These are phyloP conservation scores for Cladosporium halotolerans DNA, from an alignment of 2,329 filamentous ascomycete genomes.

Conservation along the genomic window DNA sequence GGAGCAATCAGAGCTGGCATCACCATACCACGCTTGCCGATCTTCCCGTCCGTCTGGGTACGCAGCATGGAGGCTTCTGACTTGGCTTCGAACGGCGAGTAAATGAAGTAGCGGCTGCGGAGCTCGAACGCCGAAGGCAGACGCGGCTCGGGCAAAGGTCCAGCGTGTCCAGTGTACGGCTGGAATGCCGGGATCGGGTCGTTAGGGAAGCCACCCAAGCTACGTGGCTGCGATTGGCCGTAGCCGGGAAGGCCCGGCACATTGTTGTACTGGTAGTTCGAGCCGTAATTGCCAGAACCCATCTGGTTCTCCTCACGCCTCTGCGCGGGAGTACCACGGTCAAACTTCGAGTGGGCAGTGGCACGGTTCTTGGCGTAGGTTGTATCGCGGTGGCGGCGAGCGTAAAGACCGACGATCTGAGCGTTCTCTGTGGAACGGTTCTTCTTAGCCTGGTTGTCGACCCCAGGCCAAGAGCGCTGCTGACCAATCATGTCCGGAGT, in stretches of 20 bases:
- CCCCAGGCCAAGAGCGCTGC: conserved; percentile 68
- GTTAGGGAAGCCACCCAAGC: no score
- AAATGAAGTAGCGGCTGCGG: no score
- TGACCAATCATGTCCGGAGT: conserved; percentile 50
- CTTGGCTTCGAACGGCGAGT: neutral
- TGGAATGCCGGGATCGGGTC: no score
- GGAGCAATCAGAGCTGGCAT: neutral
- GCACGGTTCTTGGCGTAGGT: no score
- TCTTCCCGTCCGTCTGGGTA: neutral
- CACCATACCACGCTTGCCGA: neutral
- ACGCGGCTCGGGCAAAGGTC: no score
- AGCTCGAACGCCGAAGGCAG: no score
- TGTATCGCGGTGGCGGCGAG: conserved; percentile 49
- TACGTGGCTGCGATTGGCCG: neutral
- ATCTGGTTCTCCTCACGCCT: conserved; percentile 24
- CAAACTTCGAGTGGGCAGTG: conserved; percentile 64
- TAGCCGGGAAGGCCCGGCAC: neutral
- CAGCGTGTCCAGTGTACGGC: no score
- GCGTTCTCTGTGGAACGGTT: conserved; percentile 83
- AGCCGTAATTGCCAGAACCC: neutral
- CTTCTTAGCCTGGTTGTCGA: conserved; percentile 83
- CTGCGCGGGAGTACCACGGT: conserved; percentile 61
- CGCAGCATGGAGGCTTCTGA: neutral
- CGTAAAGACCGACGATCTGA: conserved; percentile 78
- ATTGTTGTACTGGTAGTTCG: neutral